Evolutionary conservation across 2,329 filamentous ascomycete genomes (phyloP).

Genomic region (Colletotrichum lupini): DNA sequence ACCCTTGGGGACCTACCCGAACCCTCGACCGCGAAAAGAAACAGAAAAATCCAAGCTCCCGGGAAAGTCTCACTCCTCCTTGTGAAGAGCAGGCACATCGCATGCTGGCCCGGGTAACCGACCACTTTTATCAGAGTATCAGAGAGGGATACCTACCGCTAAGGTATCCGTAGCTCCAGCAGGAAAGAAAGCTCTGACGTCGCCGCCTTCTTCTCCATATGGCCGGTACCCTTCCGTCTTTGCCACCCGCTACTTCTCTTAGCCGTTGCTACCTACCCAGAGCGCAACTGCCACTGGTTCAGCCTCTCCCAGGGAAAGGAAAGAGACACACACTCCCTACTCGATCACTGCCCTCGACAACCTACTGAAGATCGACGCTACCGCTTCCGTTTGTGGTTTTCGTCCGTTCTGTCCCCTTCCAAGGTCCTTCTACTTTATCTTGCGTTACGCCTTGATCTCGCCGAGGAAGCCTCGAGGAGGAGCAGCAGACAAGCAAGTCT

Average conservation of each 20-base stretch:
- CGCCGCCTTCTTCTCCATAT: not conserved
- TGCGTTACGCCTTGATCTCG: conserved; percentile 3
- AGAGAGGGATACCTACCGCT: too few relatives aligned
- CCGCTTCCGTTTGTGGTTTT: conserved; percentile 21
- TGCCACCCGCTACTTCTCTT: not conserved
- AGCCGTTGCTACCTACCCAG: not conserved
- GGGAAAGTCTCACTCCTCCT: not conserved
- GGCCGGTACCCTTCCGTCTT: not conserved
- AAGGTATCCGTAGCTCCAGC: not conserved
- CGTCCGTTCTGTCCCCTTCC: conserved; percentile 3
- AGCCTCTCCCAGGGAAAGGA: not conserved
- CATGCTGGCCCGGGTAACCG: not conserved
- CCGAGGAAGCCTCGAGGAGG: conserved; percentile 2
- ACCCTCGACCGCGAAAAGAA: not conserved
- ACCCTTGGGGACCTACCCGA: not conserved
- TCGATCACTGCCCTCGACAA: conserved; percentile 5
- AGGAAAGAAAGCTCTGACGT: not conserved
- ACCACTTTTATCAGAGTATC: not conserved
- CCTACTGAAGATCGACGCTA: conserved; percentile 28
- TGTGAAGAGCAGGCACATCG: not conserved
- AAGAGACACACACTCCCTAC: conserved; percentile 3
- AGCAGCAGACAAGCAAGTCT: conserved; percentile 7
- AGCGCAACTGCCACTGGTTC: not conserved
- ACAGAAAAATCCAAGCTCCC: not conserved
- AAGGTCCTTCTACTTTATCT: not conserved